Conservation (phyloP, 805 yeast genomes). For the Tetrapisispora taiwanensis region DNA sequence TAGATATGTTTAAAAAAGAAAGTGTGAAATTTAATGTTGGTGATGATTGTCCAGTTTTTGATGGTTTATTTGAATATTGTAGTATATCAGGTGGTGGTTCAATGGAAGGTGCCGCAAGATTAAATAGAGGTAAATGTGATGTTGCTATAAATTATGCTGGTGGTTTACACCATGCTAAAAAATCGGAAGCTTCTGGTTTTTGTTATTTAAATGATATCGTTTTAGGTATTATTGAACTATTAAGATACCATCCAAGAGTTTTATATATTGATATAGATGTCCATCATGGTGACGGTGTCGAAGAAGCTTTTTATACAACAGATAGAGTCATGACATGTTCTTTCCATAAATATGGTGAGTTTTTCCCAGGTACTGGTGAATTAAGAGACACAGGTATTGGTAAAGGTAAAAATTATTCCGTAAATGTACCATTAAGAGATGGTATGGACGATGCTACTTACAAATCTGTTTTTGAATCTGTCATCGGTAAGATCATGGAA, state of each 20-base stretch:
- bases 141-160: slow-evolving; percentile 96
- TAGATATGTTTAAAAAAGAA: slow-evolving; percentile 78
- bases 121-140: slow-evolving; percentile 79
- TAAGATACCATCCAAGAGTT: slow-evolving; percentile 86
- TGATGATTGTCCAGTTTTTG: slow-evolving; percentile 90
- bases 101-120: slow-evolving; percentile 80
- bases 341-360: slow-evolving; percentile 92
- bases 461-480: slow-evolving; percentile 62
- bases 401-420: slow-evolving; percentile 75
- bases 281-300: slow-evolving; percentile 97
- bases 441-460: slow-evolving; percentile 93
- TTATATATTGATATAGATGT: slow-evolving; percentile 89
- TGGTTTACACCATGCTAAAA: slow-evolving; percentile 93
- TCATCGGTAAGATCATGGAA: slow-evolving; percentile 81
- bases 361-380: slow-evolving; percentile 95
- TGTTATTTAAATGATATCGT: slow-evolving; percentile 94
- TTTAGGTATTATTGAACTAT: slow-evolving; percentile 69
- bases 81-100: slow-evolving; percentile 89
- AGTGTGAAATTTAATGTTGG: slow-evolving; percentile 85
- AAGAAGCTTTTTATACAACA: slow-evolving; percentile 90
- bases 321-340: slow-evolving; percentile 95
- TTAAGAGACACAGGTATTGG: slow-evolving; percentile 84
- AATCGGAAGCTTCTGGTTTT: slow-evolving; percentile 88
- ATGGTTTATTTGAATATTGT: slow-evolving; percentile 87
- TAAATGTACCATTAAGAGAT: slow-evolving; percentile 87